Evolutionary conservation across 2,329 filamentous ascomycete genomes (phyloP).

Genomic region (Apiospora kogelbergensis): DNA sequence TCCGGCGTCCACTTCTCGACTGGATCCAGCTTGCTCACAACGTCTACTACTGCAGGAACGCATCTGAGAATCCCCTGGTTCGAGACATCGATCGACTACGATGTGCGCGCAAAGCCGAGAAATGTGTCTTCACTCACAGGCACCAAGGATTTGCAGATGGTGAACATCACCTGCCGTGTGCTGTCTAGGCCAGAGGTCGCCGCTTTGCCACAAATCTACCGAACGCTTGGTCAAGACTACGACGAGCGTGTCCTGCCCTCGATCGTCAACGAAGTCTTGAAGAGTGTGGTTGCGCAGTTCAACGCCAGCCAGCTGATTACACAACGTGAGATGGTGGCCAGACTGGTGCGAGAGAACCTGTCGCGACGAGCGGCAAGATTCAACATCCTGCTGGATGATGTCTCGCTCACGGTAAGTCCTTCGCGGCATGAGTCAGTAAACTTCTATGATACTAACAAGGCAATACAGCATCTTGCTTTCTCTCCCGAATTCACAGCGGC

Average conservation of each 20-base stretch:
- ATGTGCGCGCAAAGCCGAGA: constrained; percentile 95
- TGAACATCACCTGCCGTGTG: constrained; percentile 99
- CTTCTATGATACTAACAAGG: constrained; percentile 23
- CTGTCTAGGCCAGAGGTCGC: constrained; percentile 86
- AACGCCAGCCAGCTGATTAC: constrained; percentile 98
- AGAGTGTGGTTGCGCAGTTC: constrained; percentile 98
- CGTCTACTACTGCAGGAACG: constrained; percentile 60
- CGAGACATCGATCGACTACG: constrained; percentile 94
- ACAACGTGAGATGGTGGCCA: constrained; percentile 94
- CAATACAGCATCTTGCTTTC: constrained; percentile 64
- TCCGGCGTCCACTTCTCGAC: constrained; percentile 1
- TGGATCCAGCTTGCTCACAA: not conserved
- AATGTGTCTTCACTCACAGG: constrained; percentile 96
- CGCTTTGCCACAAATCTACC: constrained; percentile 93
- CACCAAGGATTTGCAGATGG: constrained; percentile 99
- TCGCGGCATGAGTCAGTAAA: not conserved
- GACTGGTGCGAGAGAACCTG: constrained; percentile 89
- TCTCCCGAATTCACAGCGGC: constrained; percentile 73
- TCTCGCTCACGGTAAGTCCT: constrained; percentile 80
- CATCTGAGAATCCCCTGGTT: constrained; percentile 96
- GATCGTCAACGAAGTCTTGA: constrained; percentile 97
- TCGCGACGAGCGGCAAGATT: constrained; percentile 89
- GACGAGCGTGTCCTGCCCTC: constrained; percentile 95
- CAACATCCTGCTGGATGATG: constrained; percentile 97
- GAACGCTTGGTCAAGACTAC: constrained; percentile 92